Evolutionary conservation across 2,329 filamentous ascomycete genomes (phyloP).

Genomic region (Ophiostoma ulmi): DNA sequence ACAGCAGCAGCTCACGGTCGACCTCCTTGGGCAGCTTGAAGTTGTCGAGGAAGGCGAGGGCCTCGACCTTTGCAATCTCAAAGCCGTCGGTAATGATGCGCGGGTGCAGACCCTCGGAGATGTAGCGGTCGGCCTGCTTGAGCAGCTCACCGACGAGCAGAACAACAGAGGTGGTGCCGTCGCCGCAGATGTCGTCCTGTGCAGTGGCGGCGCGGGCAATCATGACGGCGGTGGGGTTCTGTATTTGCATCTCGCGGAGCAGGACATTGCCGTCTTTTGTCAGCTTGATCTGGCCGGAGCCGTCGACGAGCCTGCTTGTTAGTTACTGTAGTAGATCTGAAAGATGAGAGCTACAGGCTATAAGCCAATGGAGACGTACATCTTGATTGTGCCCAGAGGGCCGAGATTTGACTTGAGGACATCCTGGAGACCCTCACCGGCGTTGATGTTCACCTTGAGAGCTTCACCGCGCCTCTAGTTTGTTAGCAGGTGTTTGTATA

Average conservation of each 20-base stretch:
- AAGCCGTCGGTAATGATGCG: slow-evolving; percentile 96
- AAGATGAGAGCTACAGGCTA: too few species aligned
- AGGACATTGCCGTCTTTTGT: slow-evolving; percentile 97
- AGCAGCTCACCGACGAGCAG: slow-evolving; percentile 91
- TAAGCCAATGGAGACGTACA: slow-evolving; percentile 49
- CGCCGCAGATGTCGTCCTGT: slow-evolving; percentile 96
- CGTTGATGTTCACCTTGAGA: slow-evolving; percentile 92
- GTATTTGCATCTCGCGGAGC: slow-evolving; percentile 80
- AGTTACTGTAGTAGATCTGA: neutral
- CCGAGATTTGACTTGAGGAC: slow-evolving; percentile 95
- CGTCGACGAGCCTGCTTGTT: slow-evolving; percentile 57
- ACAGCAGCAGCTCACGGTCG: slow-evolving; percentile 88
- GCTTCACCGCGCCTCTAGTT: slow-evolving; percentile 88
- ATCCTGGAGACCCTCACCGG: slow-evolving; percentile 88
- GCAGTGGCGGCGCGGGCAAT: slow-evolving; percentile 82
- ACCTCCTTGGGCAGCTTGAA: slow-evolving; percentile 89
- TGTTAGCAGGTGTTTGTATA: slow-evolving; percentile 31
- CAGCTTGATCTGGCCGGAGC: slow-evolving; percentile 85
- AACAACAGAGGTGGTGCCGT: slow-evolving; percentile 95
- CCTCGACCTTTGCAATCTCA: slow-evolving; percentile 90
- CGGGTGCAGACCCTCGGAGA: slow-evolving; percentile 93
- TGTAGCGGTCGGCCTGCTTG: slow-evolving; percentile 96
- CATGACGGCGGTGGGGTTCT: slow-evolving; percentile 94
- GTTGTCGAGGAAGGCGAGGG: slow-evolving; percentile 87
- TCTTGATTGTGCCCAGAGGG: slow-evolving; percentile 91